Evolutionary conservation across 1,284 basidiomycete species (phyloP), one percentile per base, ranked within the genome.

Genomic region (Cerioporus squamosus): DNA sequence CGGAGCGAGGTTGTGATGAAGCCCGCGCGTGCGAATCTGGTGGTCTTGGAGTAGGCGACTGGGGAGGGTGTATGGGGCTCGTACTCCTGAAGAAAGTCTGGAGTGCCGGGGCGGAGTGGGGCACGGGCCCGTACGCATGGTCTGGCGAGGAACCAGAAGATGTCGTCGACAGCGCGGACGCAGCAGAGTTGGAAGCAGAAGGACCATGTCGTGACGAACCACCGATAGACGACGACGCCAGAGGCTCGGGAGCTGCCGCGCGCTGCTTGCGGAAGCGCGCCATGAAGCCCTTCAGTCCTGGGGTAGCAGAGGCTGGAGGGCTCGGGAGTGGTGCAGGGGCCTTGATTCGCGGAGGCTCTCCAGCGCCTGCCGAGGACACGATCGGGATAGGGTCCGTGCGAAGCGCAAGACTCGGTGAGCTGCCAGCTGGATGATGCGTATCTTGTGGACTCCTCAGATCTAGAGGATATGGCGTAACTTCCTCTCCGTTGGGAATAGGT

Each of bases 251-350:
- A 15, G 53, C 67, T 20, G 55, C 66, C 23, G 76, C 68, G 53
- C 86, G 81, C 60, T 80, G 83, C 68, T 86, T 92, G 50, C 89
- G 83, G 70, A 93, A 89, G 39, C 88, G 83, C 26, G 90, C 84
- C 83, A 93, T 91, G 72, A 93, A 88, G 10, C 89, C 86, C 70
- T 86, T 90, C 23, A 92, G 67, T 43, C 89, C 87, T 36, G 90
- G 90, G 14, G 85, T 80, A 23, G 88, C 83, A 20, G 88, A 86
- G 5, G 87, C 83, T 61, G 88, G 87, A 20, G 88, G 86, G 57
- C 81, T 84, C 6, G 81, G 73, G 22, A 69, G 31, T 18, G 64
- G 61, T 5, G 65, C 62, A 12, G 81, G 67, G 22, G 82, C 76
- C 65, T 84, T 87, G 59, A 81, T 78, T 61, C 81, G 79, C 20